A percentile compares a stretch with the other conserved stretches of the same genome.
Conservation (phyloP, 192 early-diverging fungal genomes). For the Spizellomyces punctatus region DNA sequence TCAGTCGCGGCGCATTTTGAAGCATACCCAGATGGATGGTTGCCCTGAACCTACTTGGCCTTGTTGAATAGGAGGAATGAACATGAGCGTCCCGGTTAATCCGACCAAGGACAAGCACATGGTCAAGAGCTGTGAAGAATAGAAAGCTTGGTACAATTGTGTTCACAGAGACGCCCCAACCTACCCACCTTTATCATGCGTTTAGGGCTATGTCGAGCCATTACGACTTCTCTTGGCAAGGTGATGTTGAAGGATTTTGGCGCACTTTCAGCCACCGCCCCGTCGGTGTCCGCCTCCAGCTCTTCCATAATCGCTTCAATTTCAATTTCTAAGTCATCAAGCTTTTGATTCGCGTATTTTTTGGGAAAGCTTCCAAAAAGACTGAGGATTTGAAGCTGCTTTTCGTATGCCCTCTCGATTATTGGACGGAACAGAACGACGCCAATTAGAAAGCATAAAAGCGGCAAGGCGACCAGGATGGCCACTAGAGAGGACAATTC, state of each 20-base stretch:
- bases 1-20: not conserved
- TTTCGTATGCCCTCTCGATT: conserved; percentile 8
- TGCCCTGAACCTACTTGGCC: not conserved
- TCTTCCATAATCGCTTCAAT: conserved; percentile 42
- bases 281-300: conserved; percentile 8
- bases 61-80: conserved; percentile 18
- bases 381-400: conserved; percentile 16
- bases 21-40: not conserved
- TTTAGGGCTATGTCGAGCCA: conserved; percentile 16
- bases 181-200: conserved; percentile 10
- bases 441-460: conserved; percentile 7
- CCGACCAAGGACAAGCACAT: conserved; percentile 7
- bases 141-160: not conserved
- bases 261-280: not conserved
- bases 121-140: not conserved
- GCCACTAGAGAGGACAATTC: not conserved
- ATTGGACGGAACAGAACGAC: conserved; percentile 16
- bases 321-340: conserved; percentile 58
- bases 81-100: conserved; percentile 13
- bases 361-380: conserved; percentile 3
- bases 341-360: conserved; percentile 10
- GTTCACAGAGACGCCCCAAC: not conserved
- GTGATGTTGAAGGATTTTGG: not conserved
- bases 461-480: conserved; percentile 17
- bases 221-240: conserved; percentile 11